phyloP scores from a whole-genome alignment of 192 early-diverging fungal species.

The Backusella liffmaniae region DNA sequence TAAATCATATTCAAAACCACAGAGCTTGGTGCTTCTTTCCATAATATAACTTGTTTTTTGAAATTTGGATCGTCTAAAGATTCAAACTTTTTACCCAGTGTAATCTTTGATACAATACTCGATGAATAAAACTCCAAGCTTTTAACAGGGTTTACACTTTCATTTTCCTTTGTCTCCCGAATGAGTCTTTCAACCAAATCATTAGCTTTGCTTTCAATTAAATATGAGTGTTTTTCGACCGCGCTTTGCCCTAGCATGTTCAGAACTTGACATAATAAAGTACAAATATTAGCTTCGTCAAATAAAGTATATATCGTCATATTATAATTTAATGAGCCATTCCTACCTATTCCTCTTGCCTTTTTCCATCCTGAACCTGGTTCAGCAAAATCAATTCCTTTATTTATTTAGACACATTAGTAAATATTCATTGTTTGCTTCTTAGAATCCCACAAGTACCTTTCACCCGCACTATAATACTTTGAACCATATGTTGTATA shows the following conservation, averaged over 20 bases:
- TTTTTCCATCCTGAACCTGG: neutral
- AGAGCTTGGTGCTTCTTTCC: neutral
- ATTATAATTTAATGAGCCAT: neutral
- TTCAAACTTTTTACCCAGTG: neutral
- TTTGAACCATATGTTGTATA: neutral
- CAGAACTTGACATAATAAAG: neutral
- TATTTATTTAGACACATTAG: neutral
- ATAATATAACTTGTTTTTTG: neutral
- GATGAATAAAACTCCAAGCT: neutral
- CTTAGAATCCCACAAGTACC: neutral
- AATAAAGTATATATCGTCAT: neutral
- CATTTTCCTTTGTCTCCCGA: neutral
- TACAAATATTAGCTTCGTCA: neutral
- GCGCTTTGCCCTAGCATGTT: neutral
- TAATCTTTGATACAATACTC: neutral
- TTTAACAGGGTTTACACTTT: neutral
- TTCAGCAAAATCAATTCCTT: neutral
- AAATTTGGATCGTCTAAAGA: constrained; percentile 7
- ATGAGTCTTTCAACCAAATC: neutral
- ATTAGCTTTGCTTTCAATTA: neutral
- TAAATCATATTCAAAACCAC: neutral
- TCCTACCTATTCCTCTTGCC: neutral
- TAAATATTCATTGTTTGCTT: neutral
- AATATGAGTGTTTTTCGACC: neutral
- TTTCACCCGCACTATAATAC: neutral